Percentiles rank a stretch among this genome's conserved stretches.
Evolutionary conservation across 2,329 filamentous ascomycete genomes (phyloP).

Genomic region (Plectosphaerella cucumerina): DNA sequence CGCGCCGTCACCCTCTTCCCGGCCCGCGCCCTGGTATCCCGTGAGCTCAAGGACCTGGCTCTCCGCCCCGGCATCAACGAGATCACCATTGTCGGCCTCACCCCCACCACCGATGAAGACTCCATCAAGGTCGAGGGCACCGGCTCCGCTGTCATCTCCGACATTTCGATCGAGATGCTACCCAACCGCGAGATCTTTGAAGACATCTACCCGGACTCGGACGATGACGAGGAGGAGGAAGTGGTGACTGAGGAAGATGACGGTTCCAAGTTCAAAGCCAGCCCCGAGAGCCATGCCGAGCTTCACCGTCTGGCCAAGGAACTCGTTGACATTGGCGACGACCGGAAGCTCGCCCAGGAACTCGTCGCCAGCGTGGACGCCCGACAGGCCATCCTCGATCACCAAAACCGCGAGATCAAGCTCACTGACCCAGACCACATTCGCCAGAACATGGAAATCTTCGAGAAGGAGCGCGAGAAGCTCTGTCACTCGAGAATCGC

Average conservation of each 20-base stretch:
- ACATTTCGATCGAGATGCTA: conserved; percentile 57
- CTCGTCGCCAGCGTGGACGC: conserved; percentile 25
- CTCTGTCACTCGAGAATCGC: conserved; percentile 26
- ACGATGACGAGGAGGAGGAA: conserved; percentile 27
- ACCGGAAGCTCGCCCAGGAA: conserved; percentile 24
- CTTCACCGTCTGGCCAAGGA: conserved; percentile 24
- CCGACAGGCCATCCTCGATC: conserved; percentile 37
- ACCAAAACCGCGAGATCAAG: conserved; percentile 31
- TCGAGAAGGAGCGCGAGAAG: conserved; percentile 36
- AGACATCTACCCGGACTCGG: conserved; percentile 47
- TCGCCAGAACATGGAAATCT: conserved; percentile 31
- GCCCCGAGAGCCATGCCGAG: conserved; percentile 6
- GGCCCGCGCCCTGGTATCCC: conserved; percentile 53
- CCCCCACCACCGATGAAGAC: conserved; percentile 51
- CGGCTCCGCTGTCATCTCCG: conserved; percentile 52
- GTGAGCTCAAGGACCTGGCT: conserved; percentile 55
- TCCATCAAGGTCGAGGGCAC: conserved; percentile 58
- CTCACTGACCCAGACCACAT: conserved; percentile 28
- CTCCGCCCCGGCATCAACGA: conserved; percentile 52
- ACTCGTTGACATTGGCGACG: conserved; percentile 24
- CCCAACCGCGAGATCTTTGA: conserved; percentile 51
- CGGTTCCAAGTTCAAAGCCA: conserved; percentile 14
- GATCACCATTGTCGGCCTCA: conserved; percentile 52
- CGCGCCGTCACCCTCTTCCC: conserved; percentile 62
- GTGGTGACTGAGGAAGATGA: conserved; percentile 19